Evolutionary conservation across 208 protist species (phyloP).

Genomic region (Crithidia brevicula): DNA sequence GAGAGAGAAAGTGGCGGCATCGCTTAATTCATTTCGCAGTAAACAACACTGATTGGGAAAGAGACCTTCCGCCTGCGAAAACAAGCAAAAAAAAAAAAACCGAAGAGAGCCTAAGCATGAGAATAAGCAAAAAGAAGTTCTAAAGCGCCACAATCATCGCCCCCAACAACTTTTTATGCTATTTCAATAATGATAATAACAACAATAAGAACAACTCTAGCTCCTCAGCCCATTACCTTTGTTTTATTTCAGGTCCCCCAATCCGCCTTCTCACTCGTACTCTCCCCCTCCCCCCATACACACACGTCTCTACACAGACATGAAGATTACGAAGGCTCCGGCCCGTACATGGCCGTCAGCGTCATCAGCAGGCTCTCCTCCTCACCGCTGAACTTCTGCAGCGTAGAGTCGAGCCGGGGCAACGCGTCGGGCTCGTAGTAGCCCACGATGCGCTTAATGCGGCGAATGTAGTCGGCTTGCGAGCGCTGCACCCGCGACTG

Average conservation of each 20-base stretch:
- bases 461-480: constrained; percentile 31
- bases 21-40: too few relatives aligned
- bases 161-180: neutral
- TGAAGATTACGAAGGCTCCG: constrained; percentile 37
- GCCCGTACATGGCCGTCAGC: constrained; percentile 49
- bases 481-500: constrained; percentile 14
- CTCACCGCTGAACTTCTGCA: constrained; percentile 47
- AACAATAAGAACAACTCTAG: too few relatives aligned
- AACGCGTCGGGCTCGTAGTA: constrained; percentile 52
- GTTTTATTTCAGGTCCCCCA: too few relatives aligned
- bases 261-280: too few relatives aligned
- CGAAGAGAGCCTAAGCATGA: neutral
- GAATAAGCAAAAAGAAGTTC: neutral
- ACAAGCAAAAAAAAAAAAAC: constrained; percentile 8
- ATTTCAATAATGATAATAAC: too few relatives aligned
- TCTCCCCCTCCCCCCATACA: too few relatives aligned
- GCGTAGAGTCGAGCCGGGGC: constrained; percentile 21
- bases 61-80: too few relatives aligned
- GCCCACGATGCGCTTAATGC: constrained; percentile 38
- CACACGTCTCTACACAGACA: too few relatives aligned
- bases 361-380: constrained; percentile 57
- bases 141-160: neutral
- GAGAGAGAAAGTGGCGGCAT: neutral
- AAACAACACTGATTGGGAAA: too few relatives aligned
- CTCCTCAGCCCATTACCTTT: too few relatives aligned